A percentile compares a stretch with the other conserved stretches of the same genome.
Conservation (phyloP, 148 eudicot genomes). For the Vaccinium vitisidaea region DNA sequence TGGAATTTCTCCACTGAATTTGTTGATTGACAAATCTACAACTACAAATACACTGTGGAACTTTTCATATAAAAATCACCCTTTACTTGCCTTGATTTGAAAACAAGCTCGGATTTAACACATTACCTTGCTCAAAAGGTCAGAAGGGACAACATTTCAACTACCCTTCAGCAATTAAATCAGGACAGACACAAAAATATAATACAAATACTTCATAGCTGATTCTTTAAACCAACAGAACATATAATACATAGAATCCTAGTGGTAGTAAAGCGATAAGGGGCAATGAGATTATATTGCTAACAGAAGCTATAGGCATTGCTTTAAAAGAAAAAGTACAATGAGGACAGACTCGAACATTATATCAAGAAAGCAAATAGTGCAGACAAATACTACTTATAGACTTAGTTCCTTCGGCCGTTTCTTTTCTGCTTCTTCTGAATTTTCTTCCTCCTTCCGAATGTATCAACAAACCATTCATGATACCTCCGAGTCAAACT, state of each 20-base stretch:
- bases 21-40: too few species aligned
- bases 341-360: too few species aligned
- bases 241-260: neutral
- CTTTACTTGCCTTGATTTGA: too few species aligned
- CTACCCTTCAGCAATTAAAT: neutral
- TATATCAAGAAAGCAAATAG: neutral
- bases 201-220: neutral
- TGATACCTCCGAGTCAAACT: neutral
- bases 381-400: neutral
- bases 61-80: too few species aligned
- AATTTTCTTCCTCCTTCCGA: neutral
- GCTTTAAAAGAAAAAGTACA: too few species aligned
- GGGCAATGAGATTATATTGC: neutral
- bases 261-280: too few species aligned
- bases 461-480: conserved; percentile 7
- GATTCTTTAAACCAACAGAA: neutral
- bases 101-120: too few species aligned
- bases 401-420: neutral
- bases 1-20: too few species aligned
- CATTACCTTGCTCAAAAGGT: too few species aligned
- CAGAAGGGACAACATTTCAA: too few species aligned
- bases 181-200: neutral
- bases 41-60: too few species aligned
- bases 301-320: too few species aligned
- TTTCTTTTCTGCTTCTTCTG: neutral